Evolutionary conservation across 2,329 filamentous ascomycete genomes (phyloP).

Genomic region (Xenoacremonium recifei): DNA sequence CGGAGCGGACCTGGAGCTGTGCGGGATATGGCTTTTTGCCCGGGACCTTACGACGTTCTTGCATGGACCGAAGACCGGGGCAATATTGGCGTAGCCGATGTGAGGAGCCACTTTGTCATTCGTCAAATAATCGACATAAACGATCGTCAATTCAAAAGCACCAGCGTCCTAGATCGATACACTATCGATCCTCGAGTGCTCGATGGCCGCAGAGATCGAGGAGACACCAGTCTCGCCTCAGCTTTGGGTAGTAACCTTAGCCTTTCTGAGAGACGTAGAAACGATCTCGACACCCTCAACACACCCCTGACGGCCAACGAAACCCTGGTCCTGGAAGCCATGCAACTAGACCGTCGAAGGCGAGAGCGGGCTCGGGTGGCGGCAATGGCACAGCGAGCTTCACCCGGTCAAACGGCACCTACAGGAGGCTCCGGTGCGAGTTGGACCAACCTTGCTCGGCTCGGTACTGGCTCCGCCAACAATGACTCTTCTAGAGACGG

Average conservation of each 20-base stretch:
- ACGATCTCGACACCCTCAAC: slow-evolving; percentile 44
- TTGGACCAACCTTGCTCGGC: slow-evolving; percentile 12
- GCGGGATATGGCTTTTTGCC: slow-evolving; percentile 88
- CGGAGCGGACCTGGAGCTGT: slow-evolving; percentile 73
- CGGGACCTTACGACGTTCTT: slow-evolving; percentile 83
- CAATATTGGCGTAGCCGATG: slow-evolving; percentile 70
- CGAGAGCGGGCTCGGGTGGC: slow-evolving; percentile 46
- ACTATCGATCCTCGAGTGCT: slow-evolving; percentile 54
- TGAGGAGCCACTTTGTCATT: slow-evolving; percentile 63
- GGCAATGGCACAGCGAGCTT: slow-evolving; percentile 25
- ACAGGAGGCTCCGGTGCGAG: slow-evolving; percentile 1
- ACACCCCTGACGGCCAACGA: slow-evolving; percentile 54
- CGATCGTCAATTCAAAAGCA: slow-evolving; percentile 54
- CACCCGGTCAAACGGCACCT: slow-evolving; percentile 14
- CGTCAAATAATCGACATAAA: slow-evolving; percentile 69
- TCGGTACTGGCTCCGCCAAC: slow-evolving; percentile 13
- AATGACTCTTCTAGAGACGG: slow-evolving; percentile 26
- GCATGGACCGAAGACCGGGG: slow-evolving; percentile 92
- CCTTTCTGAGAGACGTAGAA: slow-evolving; percentile 27
- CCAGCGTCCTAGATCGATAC: slow-evolving; percentile 55
- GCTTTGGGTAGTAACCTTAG: slow-evolving; percentile 7
- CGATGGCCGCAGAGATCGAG: slow-evolving; percentile 45
- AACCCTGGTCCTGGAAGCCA: slow-evolving; percentile 54
- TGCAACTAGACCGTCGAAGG: slow-evolving; percentile 52
- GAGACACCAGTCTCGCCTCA: slow-evolving; percentile 14